Base-by-base conservation (phyloP, 352 stramenopile species). In the Heterotrichella gracilis region DNA sequence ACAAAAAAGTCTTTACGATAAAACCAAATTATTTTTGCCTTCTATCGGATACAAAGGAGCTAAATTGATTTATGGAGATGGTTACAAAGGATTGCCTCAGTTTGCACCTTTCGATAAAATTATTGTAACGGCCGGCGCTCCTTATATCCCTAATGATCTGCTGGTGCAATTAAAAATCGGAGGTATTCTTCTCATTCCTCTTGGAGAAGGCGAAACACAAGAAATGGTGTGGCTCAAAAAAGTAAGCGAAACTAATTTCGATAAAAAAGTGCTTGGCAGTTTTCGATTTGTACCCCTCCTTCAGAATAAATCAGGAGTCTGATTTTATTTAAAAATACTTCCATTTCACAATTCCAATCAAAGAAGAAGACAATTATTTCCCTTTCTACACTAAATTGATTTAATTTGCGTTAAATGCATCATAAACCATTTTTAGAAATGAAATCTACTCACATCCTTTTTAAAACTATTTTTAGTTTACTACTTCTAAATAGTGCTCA, bases 261-360 rank as follows among this genome's bases (percentile, higher is more conserved):
- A 53, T 53, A 53, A 53, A 53, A 53, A 53, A n/a, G n/a, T n/a
- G n/a, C 32, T 53, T 53, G 32, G 32, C n/a, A 53, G n/a, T 53
- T 53, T 53, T 53, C 9, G n/a, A 53, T 53, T 53, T 53, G 32
- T 53, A 9, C 32, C 32, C 32, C n/a, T 53, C 9, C 32, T 53
- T 53, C 32, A 53, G 32, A 9, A 53, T 53, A 53, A 53, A 53
- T 53, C 32, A 53, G 32, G 32, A n/a, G n/a, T n/a, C n/a, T n/a
- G n/a, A n/a, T n/a, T n/a, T n/a, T n/a, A n/a, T n/a, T n/a, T n/a
- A n/a, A n/a, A n/a, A n/a, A n/a, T n/a, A n/a, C n/a, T n/a, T n/a
- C n/a, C n/a, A n/a, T n/a, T n/a, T n/a, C n/a, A n/a, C n/a, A n/a
- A n/a, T n/a, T n/a, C n/a, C n/a, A n/a, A n/a, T n/a, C n/a, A n/a